phyloP scores from a whole-genome alignment of 306 rosid genomes.

The Lathyrus tuberosus region DNA sequence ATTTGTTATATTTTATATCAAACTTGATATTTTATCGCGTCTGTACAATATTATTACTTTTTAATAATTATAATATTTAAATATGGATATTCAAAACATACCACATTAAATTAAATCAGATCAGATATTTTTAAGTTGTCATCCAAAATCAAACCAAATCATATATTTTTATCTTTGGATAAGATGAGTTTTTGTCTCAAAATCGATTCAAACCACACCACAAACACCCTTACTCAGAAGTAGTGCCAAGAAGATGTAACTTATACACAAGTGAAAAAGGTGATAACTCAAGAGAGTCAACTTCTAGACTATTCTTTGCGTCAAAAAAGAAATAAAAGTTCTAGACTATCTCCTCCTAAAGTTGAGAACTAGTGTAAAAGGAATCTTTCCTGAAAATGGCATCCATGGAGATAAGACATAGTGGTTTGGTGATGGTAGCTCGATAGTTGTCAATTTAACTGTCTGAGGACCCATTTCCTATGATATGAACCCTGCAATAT shows the following conservation, averaged over 20 bases:
- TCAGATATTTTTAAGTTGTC: too few relatives aligned
- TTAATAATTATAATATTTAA: too few relatives aligned
- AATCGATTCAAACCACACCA: too few relatives aligned
- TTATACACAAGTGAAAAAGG: neutral
- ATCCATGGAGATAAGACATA: neutral
- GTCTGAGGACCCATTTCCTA: neutral
- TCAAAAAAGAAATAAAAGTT: too few relatives aligned
- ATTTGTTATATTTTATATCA: too few relatives aligned
- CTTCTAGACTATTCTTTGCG: conserved; percentile 12
- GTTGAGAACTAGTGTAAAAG: neutral
- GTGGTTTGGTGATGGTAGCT: neutral
- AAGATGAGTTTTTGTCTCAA: too few relatives aligned
- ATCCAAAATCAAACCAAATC: too few relatives aligned
- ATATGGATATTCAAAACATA: too few relatives aligned
- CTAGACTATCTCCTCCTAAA: neutral
- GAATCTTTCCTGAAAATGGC: neutral
- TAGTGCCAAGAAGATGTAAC: neutral
- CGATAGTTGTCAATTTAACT: neutral
- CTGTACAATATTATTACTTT: too few relatives aligned
- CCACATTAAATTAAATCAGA: too few relatives aligned
- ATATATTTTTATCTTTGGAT: too few relatives aligned
- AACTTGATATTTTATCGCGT: too few relatives aligned
- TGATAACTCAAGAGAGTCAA: neutral
- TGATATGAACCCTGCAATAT: neutral
- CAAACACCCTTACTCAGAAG: neutral